A percentile compares a stretch with the other conserved stretches of the same genome.
phyloP scores from a whole-genome alignment of 2,329 filamentous ascomycete species.

The Leptographium radiaticola region DNA sequence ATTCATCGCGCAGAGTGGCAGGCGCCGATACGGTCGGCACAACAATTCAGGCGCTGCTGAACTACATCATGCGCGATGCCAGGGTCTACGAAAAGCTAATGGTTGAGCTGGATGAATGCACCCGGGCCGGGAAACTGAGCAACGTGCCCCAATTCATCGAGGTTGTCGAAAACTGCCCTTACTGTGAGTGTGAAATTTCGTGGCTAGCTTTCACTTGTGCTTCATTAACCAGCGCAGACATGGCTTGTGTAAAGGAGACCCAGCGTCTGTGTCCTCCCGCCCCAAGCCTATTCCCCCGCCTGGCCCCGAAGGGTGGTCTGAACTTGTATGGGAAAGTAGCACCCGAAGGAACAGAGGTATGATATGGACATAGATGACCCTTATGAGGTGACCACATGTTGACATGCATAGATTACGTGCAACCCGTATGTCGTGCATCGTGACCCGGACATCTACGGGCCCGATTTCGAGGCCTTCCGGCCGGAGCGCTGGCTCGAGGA shows the following conservation, averaged over 20 bases:
- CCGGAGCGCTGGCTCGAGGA: conserved; percentile 41
- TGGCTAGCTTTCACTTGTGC: conserved; percentile 27
- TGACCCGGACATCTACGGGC: conserved; percentile 40
- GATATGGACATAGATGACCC: not conserved
- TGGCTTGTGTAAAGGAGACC: not conserved
- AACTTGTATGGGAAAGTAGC: not conserved
- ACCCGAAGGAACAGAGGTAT: not conserved
- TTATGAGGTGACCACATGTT: not conserved
- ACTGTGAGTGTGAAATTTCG: conserved; percentile 12
- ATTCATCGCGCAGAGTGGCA: not conserved
- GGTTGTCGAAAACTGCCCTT: conserved; percentile 20
- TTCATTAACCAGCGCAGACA: not conserved
- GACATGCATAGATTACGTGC: not conserved
- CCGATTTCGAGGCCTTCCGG: conserved; percentile 39
- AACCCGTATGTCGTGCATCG: conserved; percentile 25
- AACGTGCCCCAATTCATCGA: conserved; percentile 21
- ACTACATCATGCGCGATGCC: no score
- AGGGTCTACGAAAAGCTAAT: not conserved
- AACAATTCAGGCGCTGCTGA: not conserved
- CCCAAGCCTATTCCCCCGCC: not conserved
- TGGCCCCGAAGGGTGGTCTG: not conserved
- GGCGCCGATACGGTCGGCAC: not conserved
- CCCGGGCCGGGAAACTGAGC: conserved; percentile 7
- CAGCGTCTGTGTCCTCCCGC: not conserved
- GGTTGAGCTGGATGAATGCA: conserved; percentile 5